Percentiles rank a stretch among this genome's conserved stretches.
Conservation (phyloP, 2,329 filamentous ascomycete species). For the Rhytidhysteron rufulum region DNA sequence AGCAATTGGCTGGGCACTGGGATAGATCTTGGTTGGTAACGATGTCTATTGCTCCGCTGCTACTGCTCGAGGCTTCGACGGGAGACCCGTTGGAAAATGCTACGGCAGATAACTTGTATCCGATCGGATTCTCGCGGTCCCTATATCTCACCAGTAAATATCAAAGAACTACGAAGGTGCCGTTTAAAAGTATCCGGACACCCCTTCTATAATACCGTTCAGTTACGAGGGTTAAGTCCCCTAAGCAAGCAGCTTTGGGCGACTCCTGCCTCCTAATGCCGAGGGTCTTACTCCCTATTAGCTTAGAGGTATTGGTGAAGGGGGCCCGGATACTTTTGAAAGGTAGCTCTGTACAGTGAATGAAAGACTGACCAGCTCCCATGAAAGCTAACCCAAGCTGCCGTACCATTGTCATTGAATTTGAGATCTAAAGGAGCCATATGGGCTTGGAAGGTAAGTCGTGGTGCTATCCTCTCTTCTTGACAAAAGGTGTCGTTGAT, state of each 20-base stretch:
- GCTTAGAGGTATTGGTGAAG: too few relatives aligned
- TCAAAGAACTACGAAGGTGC: slow-evolving; percentile 1
- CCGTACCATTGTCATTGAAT: slow-evolving; percentile 56
- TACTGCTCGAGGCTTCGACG: slow-evolving; percentile 43
- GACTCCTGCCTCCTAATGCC: too few relatives aligned
- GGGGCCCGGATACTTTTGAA: too few relatives aligned
- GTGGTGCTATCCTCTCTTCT: slow-evolving; percentile 37
- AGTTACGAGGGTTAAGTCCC: too few relatives aligned
- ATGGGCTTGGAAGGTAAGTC: slow-evolving; percentile 62
- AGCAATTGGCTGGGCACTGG: slow-evolving; percentile 55
- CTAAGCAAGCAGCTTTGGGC: too few relatives aligned
- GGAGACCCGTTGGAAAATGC: slow-evolving; percentile 47
- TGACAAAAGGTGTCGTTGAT: slow-evolving; percentile 47
- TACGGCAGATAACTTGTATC: slow-evolving; percentile 50
- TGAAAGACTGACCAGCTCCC: slow-evolving; percentile 62
- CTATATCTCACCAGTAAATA: slow-evolving; percentile 15
- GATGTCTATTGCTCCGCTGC: slow-evolving; percentile 48
- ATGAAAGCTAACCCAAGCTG: slow-evolving; percentile 67
- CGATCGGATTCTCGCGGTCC: slow-evolving; percentile 46
- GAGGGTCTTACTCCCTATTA: neutral
- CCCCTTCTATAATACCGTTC: too few relatives aligned
- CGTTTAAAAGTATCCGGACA: too few relatives aligned
- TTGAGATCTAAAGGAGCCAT: slow-evolving; percentile 69
- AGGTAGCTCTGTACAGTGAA: too few relatives aligned
- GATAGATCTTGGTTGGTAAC: slow-evolving; percentile 53